phyloP scores from a whole-genome alignment of 2,329 filamentous ascomycete genomes.

The Chrysosporium queenslandicum region DNA sequence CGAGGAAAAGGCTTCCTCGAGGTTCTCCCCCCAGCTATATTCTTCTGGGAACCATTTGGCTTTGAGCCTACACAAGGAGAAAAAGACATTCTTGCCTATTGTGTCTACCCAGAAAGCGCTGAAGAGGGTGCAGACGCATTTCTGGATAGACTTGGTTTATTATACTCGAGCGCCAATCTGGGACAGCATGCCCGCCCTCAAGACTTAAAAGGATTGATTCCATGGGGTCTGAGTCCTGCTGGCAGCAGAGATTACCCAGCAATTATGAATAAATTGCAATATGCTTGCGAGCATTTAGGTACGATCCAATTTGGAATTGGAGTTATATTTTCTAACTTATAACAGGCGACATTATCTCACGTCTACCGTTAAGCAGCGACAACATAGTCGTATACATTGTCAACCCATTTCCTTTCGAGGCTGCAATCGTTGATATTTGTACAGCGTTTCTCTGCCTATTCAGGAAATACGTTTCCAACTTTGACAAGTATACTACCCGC shows the following conservation, averaged over 20 bases:
- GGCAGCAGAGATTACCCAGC: slow-evolving; percentile 24
- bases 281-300: slow-evolving; percentile 32
- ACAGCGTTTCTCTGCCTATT: slow-evolving; percentile 49
- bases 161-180: slow-evolving; percentile 49
- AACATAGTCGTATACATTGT: slow-evolving; percentile 51
- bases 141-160: slow-evolving; percentile 43
- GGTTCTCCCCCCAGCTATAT: slow-evolving; percentile 45
- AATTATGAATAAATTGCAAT: slow-evolving; percentile 29
- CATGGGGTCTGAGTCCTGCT: slow-evolving; percentile 27
- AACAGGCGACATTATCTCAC: slow-evolving; percentile 30
- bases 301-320: slow-evolving; percentile 15
- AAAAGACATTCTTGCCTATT: slow-evolving; percentile 50
- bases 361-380: slow-evolving; percentile 26
- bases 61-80: slow-evolving; percentile 46
- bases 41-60: slow-evolving; percentile 53
- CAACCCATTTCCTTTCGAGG: slow-evolving; percentile 43
- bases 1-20: slow-evolving; percentile 46
- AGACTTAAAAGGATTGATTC: slow-evolving; percentile 33
- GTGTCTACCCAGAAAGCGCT: slow-evolving; percentile 45
- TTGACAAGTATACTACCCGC: slow-evolving; percentile 25
- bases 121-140: slow-evolving; percentile 42
- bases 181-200: slow-evolving; percentile 42
- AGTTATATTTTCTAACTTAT: slow-evolving; percentile 15
- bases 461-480: slow-evolving; percentile 42
- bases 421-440: slow-evolving; percentile 44